Evolutionary conservation across 495 filamentous ascomycete species (phyloP).

Genomic region (Usnea hakonensis): DNA sequence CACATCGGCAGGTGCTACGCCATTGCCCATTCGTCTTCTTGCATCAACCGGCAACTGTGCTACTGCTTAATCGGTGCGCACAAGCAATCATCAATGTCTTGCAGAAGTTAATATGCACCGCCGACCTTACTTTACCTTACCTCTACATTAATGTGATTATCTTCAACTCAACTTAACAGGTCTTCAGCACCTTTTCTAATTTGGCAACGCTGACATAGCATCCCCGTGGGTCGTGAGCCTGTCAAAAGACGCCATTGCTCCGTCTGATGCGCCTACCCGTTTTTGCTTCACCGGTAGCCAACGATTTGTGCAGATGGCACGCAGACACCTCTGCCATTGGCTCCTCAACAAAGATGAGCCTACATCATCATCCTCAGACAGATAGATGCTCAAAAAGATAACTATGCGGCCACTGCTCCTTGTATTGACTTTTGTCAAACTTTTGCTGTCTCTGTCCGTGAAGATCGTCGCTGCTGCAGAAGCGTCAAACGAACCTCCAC

Average conservation of each 20-base stretch:
- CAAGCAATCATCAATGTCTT: not conserved
- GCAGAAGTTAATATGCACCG: too few relatives aligned
- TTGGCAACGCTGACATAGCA: too few relatives aligned
- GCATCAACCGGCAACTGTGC: too few relatives aligned
- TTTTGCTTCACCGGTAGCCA: conserved; percentile 10
- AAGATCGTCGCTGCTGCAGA: conserved; percentile 6
- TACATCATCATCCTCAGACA: conserved; percentile 1
- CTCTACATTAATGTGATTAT: too few relatives aligned
- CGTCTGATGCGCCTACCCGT: conserved; percentile 4
- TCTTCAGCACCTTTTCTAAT: not conserved
- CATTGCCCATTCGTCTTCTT: too few relatives aligned
- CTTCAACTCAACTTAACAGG: too few relatives aligned
- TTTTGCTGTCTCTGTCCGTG: not conserved
- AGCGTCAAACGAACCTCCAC: not conserved
- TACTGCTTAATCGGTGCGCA: not conserved
- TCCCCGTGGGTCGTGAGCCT: too few relatives aligned
- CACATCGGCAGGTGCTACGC: too few relatives aligned
- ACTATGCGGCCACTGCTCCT: not conserved
- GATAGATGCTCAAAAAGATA: not conserved
- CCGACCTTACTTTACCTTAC: too few relatives aligned
- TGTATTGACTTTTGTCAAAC: not conserved
- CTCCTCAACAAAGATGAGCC: conserved; percentile 2
- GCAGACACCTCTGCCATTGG: conserved; percentile 10
- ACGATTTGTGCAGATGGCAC: conserved; percentile 16
- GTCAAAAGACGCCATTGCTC: not conserved